These are phyloP conservation scores for Bruguiera gymnorhiza DNA, from an alignment of 345 rosid genomes.

Conservation along the genomic window DNA sequence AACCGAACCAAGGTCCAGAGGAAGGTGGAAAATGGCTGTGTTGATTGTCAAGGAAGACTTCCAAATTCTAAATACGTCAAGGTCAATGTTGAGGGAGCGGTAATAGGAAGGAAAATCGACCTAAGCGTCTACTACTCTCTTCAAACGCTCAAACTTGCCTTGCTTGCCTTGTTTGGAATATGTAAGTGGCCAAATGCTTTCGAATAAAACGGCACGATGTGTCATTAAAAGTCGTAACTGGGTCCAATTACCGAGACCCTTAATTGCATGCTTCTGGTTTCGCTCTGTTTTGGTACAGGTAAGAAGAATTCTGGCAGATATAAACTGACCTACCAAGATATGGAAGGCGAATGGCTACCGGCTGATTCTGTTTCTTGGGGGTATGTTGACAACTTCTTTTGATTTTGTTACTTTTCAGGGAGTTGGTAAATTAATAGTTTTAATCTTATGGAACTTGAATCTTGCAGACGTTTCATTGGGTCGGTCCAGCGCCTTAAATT, in stretches of 20 bases:
- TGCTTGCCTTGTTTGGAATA: conserved; percentile 39
- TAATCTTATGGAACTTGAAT: neutral
- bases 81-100: conserved; percentile 54
- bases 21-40: conserved; percentile 17
- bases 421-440: too few species aligned
- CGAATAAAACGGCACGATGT: neutral
- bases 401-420: neutral
- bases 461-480: conserved; percentile 33
- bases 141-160: conserved; percentile 27
- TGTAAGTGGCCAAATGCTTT: conserved; percentile 20
- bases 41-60: conserved; percentile 5
- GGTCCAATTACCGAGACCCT: too few species aligned
- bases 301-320: conserved; percentile 25
- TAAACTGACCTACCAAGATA: conserved; percentile 33
- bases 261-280: neutral
- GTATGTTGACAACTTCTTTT: conserved; percentile 13
- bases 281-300: conserved; percentile 15
- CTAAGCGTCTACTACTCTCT: conserved; percentile 32
- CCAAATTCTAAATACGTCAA: conserved; percentile 39
- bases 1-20: neutral
- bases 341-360: conserved; percentile 41
- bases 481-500: conserved; percentile 36
- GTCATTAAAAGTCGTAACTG: neutral
- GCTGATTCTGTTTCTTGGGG: conserved; percentile 41
- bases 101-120: conserved; percentile 47